A percentile compares a stretch with the other conserved stretches of the same genome.
These are phyloP conservation scores for Chenopodium suecicum DNA, from an alignment of 148 eudicot genomes.

Conservation along the genomic window DNA sequence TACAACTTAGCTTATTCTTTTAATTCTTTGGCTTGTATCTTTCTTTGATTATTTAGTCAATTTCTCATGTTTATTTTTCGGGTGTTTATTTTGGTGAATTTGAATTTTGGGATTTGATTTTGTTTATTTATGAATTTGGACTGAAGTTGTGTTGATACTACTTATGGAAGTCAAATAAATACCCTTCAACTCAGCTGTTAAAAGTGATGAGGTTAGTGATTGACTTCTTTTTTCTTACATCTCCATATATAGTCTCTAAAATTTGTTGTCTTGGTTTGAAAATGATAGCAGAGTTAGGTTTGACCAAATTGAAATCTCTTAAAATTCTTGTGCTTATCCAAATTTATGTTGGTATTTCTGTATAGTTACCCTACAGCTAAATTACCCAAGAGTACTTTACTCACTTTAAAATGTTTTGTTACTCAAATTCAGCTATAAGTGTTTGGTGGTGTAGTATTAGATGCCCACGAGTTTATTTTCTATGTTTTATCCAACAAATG, in stretches of 20 bases:
- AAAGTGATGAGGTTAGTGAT: slow-evolving; percentile 82
- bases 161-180: slow-evolving; percentile 73
- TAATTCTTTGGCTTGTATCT: too few relatives aligned
- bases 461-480: neutral
- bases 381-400: neutral
- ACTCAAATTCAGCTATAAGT: neutral
- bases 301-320: neutral
- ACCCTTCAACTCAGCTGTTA: slow-evolving; percentile 72
- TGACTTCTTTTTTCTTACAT: slow-evolving; percentile 8
- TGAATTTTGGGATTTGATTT: too few relatives aligned
- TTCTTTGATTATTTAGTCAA: too few relatives aligned
- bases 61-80: too few relatives aligned
- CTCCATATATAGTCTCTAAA: neutral
- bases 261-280: neutral
- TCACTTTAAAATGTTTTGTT: neutral
- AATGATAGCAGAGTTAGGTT: neutral
- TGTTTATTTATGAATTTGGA: too few relatives aligned
- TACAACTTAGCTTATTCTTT: too few relatives aligned
- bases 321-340: too few relatives aligned
- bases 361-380: neutral
- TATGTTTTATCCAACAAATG: neutral
- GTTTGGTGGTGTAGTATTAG: too few relatives aligned
- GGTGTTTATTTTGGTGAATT: too few relatives aligned
- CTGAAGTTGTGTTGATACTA: neutral
- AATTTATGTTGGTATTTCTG: neutral